These are phyloP conservation scores for Penicillium paxilli DNA, from an alignment of 495 filamentous ascomycete species.

Conservation along the genomic window DNA sequence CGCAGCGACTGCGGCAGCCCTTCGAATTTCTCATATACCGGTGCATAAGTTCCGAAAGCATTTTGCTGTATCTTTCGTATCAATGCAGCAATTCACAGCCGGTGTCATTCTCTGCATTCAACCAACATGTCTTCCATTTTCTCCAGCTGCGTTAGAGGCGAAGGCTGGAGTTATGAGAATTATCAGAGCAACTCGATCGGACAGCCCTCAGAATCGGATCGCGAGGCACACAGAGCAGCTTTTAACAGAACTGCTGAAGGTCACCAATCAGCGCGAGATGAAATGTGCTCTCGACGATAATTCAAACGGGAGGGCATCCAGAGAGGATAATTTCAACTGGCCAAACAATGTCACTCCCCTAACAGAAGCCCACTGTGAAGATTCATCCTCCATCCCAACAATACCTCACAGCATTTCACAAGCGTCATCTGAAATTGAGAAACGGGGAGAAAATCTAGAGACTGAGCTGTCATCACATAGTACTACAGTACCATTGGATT, in stretches of 20 bases:
- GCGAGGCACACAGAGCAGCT: slow-evolving; percentile 22
- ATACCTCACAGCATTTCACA: neutral
- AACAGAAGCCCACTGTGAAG: neutral
- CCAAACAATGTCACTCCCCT: neutral
- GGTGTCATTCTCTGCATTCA: slow-evolving; percentile 24
- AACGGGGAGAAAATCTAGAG: neutral
- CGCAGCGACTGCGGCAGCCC: slow-evolving; percentile 18
- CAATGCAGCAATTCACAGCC: slow-evolving; percentile 20
- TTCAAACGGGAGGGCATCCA: neutral
- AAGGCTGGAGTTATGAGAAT: slow-evolving; percentile 21
- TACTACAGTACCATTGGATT: neutral
- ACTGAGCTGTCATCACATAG: neutral
- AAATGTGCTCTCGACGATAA: slow-evolving; percentile 6
- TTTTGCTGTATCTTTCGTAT: slow-evolving; percentile 18
- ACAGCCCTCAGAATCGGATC: slow-evolving; percentile 16
- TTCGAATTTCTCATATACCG: slow-evolving; percentile 20
- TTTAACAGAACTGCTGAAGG: slow-evolving; percentile 19
- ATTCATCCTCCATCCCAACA: neutral
- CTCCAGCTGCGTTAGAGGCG: slow-evolving; percentile 16
- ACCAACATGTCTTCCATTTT: slow-evolving; percentile 18
- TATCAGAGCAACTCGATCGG: slow-evolving; percentile 14
- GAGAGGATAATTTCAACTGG: neutral
- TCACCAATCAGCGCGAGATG: slow-evolving; percentile 20
- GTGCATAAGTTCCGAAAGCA: slow-evolving; percentile 19
- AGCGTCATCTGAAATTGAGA: neutral